Percentiles rank a stretch among this genome's conserved stretches.
phyloP scores from a whole-genome alignment of 306 rosid genomes.

The Amphicarpaea edgeworthii region DNA sequence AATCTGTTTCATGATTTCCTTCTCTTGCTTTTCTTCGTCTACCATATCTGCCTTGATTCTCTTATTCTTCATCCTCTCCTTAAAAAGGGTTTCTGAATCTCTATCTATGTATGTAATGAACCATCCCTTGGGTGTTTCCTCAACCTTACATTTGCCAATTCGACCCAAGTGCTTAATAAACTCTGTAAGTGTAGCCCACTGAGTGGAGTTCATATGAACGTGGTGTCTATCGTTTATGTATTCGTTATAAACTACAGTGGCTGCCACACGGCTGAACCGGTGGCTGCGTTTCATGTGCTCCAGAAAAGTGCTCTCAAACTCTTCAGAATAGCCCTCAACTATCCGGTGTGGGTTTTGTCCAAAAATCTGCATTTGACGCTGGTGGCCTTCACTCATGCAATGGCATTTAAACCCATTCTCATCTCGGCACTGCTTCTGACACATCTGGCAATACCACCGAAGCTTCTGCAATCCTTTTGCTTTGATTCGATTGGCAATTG shows the following conservation, averaged over 20 bases:
- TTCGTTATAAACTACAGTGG: slow-evolving; percentile 91
- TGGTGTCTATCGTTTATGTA: slow-evolving; percentile 87
- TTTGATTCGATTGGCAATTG: slow-evolving; percentile 89
- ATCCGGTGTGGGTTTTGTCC: slow-evolving; percentile 81
- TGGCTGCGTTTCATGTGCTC: slow-evolving; percentile 94
- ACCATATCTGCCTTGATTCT: slow-evolving; percentile 72
- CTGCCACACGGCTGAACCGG: slow-evolving; percentile 86
- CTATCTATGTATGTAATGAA: slow-evolving; percentile 86
- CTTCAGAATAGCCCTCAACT: slow-evolving; percentile 82
- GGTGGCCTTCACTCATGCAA: slow-evolving; percentile 94
- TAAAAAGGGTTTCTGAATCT: slow-evolving; percentile 81
- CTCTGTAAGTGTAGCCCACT: slow-evolving; percentile 88
- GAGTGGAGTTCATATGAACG: slow-evolving; percentile 83
- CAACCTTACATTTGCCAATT: slow-evolving; percentile 86
- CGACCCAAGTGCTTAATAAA: slow-evolving; percentile 87
- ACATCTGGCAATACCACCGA: slow-evolving; percentile 98
- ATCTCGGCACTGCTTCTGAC: slow-evolving; percentile 96
- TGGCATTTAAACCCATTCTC: slow-evolving; percentile 97
- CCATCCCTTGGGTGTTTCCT: slow-evolving; percentile 97
- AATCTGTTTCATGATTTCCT: slow-evolving; percentile 81
- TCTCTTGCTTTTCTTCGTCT: slow-evolving; percentile 91
- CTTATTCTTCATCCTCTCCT: slow-evolving; percentile 82
- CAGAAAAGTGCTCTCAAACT: slow-evolving; percentile 73
- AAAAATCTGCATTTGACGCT: slow-evolving; percentile 91
- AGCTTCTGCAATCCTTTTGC: slow-evolving; percentile 97